phyloP scores from a whole-genome alignment of 352 stramenopile species.

The Elongisporangium anandrum region DNA sequence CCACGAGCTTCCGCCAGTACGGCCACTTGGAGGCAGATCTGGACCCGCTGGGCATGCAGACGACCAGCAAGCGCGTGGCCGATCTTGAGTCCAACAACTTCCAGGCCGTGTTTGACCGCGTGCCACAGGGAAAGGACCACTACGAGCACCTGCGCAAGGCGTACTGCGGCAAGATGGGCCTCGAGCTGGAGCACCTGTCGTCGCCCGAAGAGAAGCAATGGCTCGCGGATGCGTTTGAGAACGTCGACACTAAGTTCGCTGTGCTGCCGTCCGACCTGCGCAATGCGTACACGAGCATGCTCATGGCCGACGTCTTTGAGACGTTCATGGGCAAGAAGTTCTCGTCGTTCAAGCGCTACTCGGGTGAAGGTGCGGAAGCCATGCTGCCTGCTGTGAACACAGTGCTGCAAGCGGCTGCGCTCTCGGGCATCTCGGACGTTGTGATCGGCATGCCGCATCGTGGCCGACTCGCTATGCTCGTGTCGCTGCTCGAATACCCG shows the following conservation, averaged over 20 bases:
- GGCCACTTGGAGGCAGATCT: constrained; percentile 73
- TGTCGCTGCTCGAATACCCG: constrained; percentile 74
- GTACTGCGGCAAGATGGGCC: constrained; percentile 81
- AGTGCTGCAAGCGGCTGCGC: constrained; percentile 51
- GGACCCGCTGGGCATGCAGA: constrained; percentile 50
- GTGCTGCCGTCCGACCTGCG: constrained; percentile 66
- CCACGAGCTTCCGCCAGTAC: constrained; percentile 63
- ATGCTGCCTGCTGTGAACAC: constrained; percentile 77
- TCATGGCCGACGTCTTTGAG: constrained; percentile 81
- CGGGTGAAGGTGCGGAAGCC: constrained; percentile 75
- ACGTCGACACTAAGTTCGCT: constrained; percentile 28
- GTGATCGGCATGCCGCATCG: constrained; percentile 87
- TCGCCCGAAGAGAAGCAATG: constrained; percentile 60
- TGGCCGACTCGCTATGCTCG: constrained; percentile 71
- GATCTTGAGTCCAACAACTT: constrained; percentile 46
- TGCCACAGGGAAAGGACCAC: constrained; percentile 31
- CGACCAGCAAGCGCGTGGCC: constrained; percentile 21
- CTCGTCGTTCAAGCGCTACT: constrained; percentile 85
- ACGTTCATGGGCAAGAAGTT: constrained; percentile 86
- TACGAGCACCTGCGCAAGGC: constrained; percentile 54
- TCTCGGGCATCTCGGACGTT: constrained; percentile 53
- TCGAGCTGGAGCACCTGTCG: constrained; percentile 77
- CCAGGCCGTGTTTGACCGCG: constrained; percentile 34
- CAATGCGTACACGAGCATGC: constrained; percentile 78
- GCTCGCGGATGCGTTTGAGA: constrained; percentile 54